Percentiles rank a stretch among this genome's conserved stretches.
phyloP scores from a whole-genome alignment of 805 yeast genomes.

The Metschnikowia henanensis region DNA sequence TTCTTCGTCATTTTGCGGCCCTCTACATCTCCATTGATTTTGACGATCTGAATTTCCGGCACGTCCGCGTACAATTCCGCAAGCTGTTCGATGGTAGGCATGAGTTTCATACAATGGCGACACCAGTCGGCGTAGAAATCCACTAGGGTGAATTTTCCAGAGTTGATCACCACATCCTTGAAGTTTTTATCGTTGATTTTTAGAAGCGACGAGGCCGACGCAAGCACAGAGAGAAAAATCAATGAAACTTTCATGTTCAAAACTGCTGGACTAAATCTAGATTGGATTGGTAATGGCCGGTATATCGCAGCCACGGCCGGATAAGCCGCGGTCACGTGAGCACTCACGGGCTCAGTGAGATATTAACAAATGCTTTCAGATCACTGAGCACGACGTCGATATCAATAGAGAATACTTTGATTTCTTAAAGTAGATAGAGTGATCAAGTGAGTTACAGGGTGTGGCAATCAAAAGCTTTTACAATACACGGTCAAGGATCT shows the following conservation, averaged over 20 bases:
- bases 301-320: no score
- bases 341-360: no score
- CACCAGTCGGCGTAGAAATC: slow-evolving; percentile 70
- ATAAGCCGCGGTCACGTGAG: no score
- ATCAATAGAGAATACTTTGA: no score
- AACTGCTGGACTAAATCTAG: no score
- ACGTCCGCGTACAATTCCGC: slow-evolving; percentile 29
- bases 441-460: no score
- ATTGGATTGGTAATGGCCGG: no score
- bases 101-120: slow-evolving; percentile 59
- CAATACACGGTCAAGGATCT: no score
- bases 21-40: slow-evolving; percentile 59
- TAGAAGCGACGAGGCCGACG: slow-evolving; percentile 29
- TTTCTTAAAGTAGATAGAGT: no score
- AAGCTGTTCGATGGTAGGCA: slow-evolving; percentile 42
- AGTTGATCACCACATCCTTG: slow-evolving; percentile 53
- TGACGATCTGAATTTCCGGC: slow-evolving; percentile 47
- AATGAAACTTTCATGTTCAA: slow-evolving; percentile 10
- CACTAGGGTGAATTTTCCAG: slow-evolving; percentile 48
- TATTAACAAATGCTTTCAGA: no score
- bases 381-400: no score
- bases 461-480: no score
- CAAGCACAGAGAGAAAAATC: slow-evolving; percentile 3
- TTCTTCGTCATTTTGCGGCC: slow-evolving; percentile 50
- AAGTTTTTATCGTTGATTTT: slow-evolving; percentile 51